Evolutionary conservation across 2,329 filamentous ascomycete genomes (phyloP).

Genomic region (Claviceps digitariae): DNA sequence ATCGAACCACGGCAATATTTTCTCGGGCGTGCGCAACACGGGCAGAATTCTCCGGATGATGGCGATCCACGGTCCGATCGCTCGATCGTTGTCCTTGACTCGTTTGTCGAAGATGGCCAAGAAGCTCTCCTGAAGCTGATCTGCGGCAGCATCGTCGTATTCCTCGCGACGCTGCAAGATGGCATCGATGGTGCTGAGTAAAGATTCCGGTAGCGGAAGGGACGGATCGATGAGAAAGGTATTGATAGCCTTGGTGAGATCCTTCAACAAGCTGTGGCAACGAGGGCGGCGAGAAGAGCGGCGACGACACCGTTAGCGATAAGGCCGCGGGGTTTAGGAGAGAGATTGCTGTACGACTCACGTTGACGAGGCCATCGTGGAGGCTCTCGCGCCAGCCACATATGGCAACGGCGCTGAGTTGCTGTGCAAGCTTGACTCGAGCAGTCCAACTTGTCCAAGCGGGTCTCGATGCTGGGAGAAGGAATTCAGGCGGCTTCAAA

Average conservation of each 20-base stretch:
- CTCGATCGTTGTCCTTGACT: slow-evolving; percentile 41
- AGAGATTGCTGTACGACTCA: slow-evolving; percentile 8
- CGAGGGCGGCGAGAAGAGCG: not conserved
- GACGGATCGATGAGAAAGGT: slow-evolving; percentile 33
- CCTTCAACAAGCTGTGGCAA: slow-evolving; percentile 39
- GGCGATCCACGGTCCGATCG: slow-evolving; percentile 54
- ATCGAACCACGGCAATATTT: slow-evolving; percentile 61
- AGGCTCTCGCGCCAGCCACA: slow-evolving; percentile 2
- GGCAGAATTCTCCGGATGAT: slow-evolving; percentile 52
- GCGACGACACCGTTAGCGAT: slow-evolving; percentile 8
- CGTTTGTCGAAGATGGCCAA: slow-evolving; percentile 51
- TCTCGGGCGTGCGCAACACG: slow-evolving; percentile 46
- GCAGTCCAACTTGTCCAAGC: not conserved
- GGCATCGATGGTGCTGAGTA: slow-evolving; percentile 45
- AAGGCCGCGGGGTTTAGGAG: slow-evolving; percentile 3
- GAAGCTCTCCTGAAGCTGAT: slow-evolving; percentile 62
- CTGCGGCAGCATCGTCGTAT: slow-evolving; percentile 54
- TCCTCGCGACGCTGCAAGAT: slow-evolving; percentile 57
- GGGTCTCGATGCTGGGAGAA: not conserved
- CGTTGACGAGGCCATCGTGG: slow-evolving; percentile 14
- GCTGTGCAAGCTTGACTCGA: not conserved
- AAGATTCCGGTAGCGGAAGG: slow-evolving; percentile 52
- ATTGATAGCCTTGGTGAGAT: slow-evolving; percentile 44
- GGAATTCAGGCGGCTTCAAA: slow-evolving; percentile 20
- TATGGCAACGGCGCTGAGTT: not conserved